A percentile compares a stretch with the other conserved stretches of the same genome.
Evolutionary conservation across 495 filamentous ascomycete species (phyloP).

Genomic region (Rhizodiscina lignyota): DNA sequence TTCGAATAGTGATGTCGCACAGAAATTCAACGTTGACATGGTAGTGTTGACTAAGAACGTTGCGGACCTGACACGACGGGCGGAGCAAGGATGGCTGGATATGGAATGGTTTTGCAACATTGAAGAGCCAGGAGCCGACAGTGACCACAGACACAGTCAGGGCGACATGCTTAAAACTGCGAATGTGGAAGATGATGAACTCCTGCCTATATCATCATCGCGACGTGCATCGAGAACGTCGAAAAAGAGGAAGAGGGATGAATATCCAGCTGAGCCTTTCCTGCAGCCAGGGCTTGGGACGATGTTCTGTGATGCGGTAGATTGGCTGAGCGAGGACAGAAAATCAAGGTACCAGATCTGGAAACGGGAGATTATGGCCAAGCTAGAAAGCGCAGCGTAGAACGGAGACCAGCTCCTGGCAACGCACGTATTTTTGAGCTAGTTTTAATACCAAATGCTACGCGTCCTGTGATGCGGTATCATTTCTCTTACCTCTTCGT

Average conservation of each 20-base stretch:
- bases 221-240: too few relatives aligned
- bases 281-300: too few relatives aligned
- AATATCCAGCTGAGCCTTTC: too few relatives aligned
- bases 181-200: too few relatives aligned
- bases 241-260: too few relatives aligned
- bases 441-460: conserved; percentile 80
- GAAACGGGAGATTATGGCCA: not conserved
- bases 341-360: not conserved
- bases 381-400: too few relatives aligned
- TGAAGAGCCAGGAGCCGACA: not conserved
- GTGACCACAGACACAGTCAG: too few relatives aligned
- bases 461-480: conserved; percentile 87
- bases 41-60: not conserved
- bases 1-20: too few relatives aligned
- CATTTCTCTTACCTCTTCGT: conserved; percentile 20
- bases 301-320: not conserved
- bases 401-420: not conserved
- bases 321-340: not conserved
- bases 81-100: conserved; percentile 14
- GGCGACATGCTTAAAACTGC: too few relatives aligned
- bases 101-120: conserved; percentile 21
- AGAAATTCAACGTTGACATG: too few relatives aligned
- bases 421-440: not conserved
- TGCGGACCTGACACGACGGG: not conserved
- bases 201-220: too few relatives aligned